Evolutionary conservation across 129 eudicot species (phyloP), one percentile per base, ranked within the genome.

Genomic region (Silybum marianum): DNA sequence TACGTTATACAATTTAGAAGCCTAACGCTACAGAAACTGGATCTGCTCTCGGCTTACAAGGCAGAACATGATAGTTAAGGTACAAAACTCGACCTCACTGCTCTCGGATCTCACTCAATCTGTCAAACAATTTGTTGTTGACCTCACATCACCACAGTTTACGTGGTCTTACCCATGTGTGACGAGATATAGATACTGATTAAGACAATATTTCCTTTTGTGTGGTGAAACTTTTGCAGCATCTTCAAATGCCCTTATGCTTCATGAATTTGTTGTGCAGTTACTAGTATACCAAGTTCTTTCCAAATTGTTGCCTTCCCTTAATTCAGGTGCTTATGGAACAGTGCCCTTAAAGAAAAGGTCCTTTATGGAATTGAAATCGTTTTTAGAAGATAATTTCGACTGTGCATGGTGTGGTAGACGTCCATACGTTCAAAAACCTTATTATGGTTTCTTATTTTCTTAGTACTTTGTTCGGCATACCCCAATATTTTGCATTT

Each of bases 131-230:
- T 32, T 32, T 32, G 36, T 32, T 96, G 72, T 78, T 93, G 81
- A 96, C 99, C 23, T 96, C 99, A 78, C 99, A 96, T 85, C 98
- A 96, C 91, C 98, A 96, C 81, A 93, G 95, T 70, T 84, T 96
- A 82, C 98, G 97, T 81, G 99, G 97, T 40, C 90, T 96, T 84
- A 82, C 99, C 58, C 98, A 91, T 92, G 98, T 86, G 39, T 77
- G 14, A 21, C 28, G 21, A 67, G 44, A 34, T 51, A 66, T 38
- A 34, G 24, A n/a, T 51, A 44, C 39, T 40, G 34, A 74, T n/a
- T 21, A 26, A 28, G 30, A 66, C 11, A 38, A 6, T 32, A 38
- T 26, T 69, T 32, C 51, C 54, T 38, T 60, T 71, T 19, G 9
- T 42, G 69, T 28, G 23, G 18, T 73, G 51, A 34, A 34, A 24